Conservation (phyloP, 2,329 filamentous ascomycete genomes). For the Atkinsonella texensis region DNA sequence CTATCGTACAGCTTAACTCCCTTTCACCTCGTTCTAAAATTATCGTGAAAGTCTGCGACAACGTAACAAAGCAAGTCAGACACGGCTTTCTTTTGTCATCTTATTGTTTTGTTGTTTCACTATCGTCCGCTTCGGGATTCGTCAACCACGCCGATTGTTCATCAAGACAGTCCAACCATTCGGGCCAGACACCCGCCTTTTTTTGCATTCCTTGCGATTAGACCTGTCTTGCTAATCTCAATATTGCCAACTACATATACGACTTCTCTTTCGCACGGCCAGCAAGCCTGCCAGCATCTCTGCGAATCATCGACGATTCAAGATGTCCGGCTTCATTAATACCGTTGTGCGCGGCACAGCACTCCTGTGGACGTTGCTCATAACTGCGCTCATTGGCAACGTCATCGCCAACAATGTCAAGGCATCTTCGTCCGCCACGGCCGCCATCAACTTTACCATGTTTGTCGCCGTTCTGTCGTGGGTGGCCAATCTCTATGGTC, state of each 20-base stretch:
- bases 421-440: constrained; percentile 27
- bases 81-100: not conserved
- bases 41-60: not conserved
- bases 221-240: not conserved
- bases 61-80: not conserved
- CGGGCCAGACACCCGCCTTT: not conserved
- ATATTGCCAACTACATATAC: not conserved
- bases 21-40: not conserved
- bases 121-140: not conserved
- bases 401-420: constrained; percentile 39
- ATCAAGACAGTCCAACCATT: not conserved
- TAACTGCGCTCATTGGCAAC: constrained; percentile 46
- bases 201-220: not conserved
- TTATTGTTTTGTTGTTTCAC: not conserved
- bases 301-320: not conserved
- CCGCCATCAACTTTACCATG: constrained; percentile 53
- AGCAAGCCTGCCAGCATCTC: not conserved
- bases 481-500: constrained; percentile 51
- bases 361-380: constrained; percentile 39
- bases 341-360: constrained; percentile 35
- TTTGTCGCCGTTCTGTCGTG: constrained; percentile 57
- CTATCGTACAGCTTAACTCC: not conserved
- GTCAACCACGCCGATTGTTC: not conserved
- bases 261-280: not conserved
- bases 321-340: constrained; percentile 28